Percentiles rank a stretch among this genome's conserved stretches.
These are phyloP conservation scores for Geotrichum fermentans DNA, from an alignment of 1,139 yeast genomes.

Conservation along the genomic window DNA sequence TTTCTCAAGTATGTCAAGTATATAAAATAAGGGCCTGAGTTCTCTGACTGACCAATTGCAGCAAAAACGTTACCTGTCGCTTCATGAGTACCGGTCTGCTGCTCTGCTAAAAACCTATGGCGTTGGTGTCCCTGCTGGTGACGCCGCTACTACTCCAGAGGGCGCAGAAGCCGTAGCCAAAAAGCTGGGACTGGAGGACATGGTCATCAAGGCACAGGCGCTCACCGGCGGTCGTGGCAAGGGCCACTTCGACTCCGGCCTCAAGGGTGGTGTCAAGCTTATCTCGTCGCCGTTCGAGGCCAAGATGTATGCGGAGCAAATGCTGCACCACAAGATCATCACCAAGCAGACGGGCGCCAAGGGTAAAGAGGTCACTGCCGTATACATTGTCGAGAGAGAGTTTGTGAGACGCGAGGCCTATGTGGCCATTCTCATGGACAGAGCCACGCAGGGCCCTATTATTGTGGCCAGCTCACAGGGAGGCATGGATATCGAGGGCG, in stretches of 20 bases:
- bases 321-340: conserved; percentile 88
- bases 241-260: conserved; percentile 93
- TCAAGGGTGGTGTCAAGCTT: conserved; percentile 94
- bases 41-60: too few relatives aligned
- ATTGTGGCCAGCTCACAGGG: conserved; percentile 97
- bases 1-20: conserved; percentile 16
- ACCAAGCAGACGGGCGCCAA: conserved; percentile 98
- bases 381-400: conserved; percentile 91
- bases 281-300: conserved; percentile 85
- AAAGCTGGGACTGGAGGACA: conserved; percentile 59
- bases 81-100: conserved; percentile 96
- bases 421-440: conserved; percentile 90
- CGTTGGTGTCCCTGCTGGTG: conserved; percentile 86
- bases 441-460: conserved; percentile 83
- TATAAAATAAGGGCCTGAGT: too few relatives aligned
- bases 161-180: conserved; percentile 82
- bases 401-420: conserved; percentile 93
- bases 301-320: conserved; percentile 74
- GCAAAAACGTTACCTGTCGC: conserved; percentile 61
- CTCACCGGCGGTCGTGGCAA: conserved; percentile 99
- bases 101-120: conserved; percentile 75
- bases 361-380: conserved; percentile 96
- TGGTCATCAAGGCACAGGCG: conserved; percentile 97
- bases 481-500: conserved; percentile 99
- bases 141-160: conserved; percentile 82